These are phyloP conservation scores for Sclerotinia trifoliorum DNA, from an alignment of 2,329 filamentous ascomycete species.

Conservation along the genomic window DNA sequence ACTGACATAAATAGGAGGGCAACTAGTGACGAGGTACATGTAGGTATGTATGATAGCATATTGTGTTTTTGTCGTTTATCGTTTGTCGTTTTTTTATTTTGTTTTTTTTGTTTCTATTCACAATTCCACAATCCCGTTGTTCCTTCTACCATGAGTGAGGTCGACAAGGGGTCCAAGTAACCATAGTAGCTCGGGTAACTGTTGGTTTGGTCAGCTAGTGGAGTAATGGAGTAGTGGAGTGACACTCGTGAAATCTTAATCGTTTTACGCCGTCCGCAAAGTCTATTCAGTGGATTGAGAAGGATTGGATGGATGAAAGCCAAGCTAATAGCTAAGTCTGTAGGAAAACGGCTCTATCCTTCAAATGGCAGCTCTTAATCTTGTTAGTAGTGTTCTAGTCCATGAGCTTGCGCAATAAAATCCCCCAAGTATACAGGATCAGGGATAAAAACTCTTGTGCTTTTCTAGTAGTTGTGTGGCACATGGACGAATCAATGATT, in stretches of 20 bases:
- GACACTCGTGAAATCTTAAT: conserved; percentile 7
- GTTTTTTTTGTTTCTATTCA: not conserved
- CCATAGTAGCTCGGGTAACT: not conserved
- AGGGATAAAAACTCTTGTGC: conserved; percentile 1
- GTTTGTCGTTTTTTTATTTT: not conserved
- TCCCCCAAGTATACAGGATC: not conserved
- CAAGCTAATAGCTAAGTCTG: not conserved
- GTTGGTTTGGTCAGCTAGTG: not conserved
- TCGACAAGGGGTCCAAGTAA: conserved; percentile 8
- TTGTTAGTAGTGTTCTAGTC: conserved; percentile 3
- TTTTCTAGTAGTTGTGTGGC: conserved; percentile 1
- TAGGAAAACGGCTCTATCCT: conserved; percentile 10
- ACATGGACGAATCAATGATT: conserved; percentile 12
- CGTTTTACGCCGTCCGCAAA: not conserved
- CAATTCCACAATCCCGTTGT: not conserved
- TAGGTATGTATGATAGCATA: not conserved
- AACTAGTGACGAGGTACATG: not conserved
- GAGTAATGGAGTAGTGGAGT: conserved; percentile 2
- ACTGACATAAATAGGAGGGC: not conserved
- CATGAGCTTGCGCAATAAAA: conserved; percentile 18
- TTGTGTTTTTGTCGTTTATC: not conserved
- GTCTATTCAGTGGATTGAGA: not conserved
- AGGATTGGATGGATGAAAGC: conserved; percentile 15
- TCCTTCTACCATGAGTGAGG: conserved; percentile 3
- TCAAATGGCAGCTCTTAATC: conserved; percentile 13